A percentile compares a stretch with the other conserved stretches of the same genome.
These are phyloP conservation scores for Phytopythium kandeliae DNA, from an alignment of 352 stramenopile species.

Conservation along the genomic window DNA sequence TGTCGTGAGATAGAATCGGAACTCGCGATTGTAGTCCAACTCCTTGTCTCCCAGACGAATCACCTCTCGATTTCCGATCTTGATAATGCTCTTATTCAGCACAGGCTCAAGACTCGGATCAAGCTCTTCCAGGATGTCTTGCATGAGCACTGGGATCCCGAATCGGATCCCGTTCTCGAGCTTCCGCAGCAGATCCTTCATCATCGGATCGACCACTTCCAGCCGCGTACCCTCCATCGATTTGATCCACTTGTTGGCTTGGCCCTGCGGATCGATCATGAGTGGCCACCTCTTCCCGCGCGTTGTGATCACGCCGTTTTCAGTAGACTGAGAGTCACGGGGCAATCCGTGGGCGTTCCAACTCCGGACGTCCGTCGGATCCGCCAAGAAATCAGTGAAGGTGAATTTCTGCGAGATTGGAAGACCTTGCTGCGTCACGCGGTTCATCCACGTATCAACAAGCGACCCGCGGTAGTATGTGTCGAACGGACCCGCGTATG, in stretches of 20 bases:
- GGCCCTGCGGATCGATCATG: slow-evolving; percentile 96
- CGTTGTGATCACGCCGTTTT: slow-evolving; percentile 96
- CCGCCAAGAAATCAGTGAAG: slow-evolving; percentile 91
- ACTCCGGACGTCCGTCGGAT: slow-evolving; percentile 90
- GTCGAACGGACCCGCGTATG: slow-evolving; percentile 94
- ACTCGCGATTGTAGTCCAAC: slow-evolving; percentile 93
- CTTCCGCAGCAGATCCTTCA: slow-evolving; percentile 92
- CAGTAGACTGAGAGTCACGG: slow-evolving; percentile 89
- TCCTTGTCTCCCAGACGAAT: slow-evolving; percentile 94
- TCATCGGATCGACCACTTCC: slow-evolving; percentile 93
- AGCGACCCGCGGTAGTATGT: slow-evolving; percentile 85
- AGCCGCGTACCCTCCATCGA: slow-evolving; percentile 88
- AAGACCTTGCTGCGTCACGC: slow-evolving; percentile 77
- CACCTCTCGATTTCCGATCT: slow-evolving; percentile 90
- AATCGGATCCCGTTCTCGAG: slow-evolving; percentile 94
- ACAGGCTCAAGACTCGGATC: slow-evolving; percentile 93
- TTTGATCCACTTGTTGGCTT: slow-evolving; percentile 97
- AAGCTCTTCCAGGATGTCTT: slow-evolving; percentile 95
- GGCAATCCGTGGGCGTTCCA: slow-evolving; percentile 95
- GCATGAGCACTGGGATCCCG: slow-evolving; percentile 90
- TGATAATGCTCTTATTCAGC: slow-evolving; percentile 93
- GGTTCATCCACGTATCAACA: slow-evolving; percentile 87
- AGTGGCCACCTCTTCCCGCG: slow-evolving; percentile 93
- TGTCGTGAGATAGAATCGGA: slow-evolving; percentile 95
- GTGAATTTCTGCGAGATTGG: slow-evolving; percentile 86